Percentiles rank a stretch among this genome's conserved stretches.
Conservation (phyloP, 768 basidiomycete genomes). For the Daedaleopsis nitida region DNA sequence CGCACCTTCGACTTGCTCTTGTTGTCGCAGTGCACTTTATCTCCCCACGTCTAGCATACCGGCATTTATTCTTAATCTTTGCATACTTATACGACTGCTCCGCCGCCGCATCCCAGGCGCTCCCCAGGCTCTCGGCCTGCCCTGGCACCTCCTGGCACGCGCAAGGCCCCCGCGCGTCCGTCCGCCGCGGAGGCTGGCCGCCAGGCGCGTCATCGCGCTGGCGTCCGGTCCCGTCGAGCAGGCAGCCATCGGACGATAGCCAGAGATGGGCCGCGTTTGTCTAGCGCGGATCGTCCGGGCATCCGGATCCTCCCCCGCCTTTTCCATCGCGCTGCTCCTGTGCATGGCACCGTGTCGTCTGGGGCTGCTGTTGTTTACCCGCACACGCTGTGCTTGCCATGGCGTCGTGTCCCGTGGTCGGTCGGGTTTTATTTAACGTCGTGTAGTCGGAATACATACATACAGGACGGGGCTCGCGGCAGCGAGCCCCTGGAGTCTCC, state of each 20-base stretch:
- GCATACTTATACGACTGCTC: constrained; percentile 4
- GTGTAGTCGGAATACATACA: constrained; percentile 7
- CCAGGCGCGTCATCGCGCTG: too few species aligned
- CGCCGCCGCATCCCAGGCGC: neutral
- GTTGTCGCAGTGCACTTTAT: neutral
- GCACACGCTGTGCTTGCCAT: too few species aligned
- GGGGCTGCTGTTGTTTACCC: neutral
- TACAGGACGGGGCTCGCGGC: constrained; percentile 1
- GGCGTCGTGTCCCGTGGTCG: too few species aligned
- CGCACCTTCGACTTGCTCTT: neutral
- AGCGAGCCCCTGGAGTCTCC: constrained; percentile 8
- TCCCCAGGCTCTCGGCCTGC: neutral
- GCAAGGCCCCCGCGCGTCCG: neutral
- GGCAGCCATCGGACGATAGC: neutral
- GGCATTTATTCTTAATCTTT: constrained; percentile 9
- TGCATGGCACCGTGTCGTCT: neutral
- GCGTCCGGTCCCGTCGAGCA: neutral
- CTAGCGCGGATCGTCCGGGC: constrained; percentile 1
- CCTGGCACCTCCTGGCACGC: neutral
- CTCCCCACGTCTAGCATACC: constrained; percentile 4
- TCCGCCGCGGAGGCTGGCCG: too few species aligned
- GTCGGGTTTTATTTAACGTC: constrained; percentile 7
- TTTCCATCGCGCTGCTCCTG: neutral
- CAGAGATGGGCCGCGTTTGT: neutral
- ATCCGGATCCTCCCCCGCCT: neutral